Conservation (phyloP, 192 early-diverging fungal species). For the Lobosporangium transversale region DNA sequence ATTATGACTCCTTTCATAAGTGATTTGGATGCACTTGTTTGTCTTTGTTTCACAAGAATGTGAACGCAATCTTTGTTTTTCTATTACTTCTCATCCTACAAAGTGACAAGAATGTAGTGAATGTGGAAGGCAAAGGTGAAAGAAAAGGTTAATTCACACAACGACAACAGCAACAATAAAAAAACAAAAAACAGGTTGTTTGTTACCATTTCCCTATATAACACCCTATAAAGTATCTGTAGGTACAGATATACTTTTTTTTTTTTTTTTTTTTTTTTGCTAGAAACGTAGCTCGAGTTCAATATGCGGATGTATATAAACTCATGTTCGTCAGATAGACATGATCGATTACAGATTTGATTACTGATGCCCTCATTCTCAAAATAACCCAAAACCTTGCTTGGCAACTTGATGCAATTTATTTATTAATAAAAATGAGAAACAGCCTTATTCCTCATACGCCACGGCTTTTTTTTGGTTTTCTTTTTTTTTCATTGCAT, state of each 20-base stretch:
- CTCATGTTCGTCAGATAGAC: not conserved
- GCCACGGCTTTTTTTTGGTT: too few species aligned
- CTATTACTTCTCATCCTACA: not conserved
- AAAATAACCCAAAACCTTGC: too few species aligned
- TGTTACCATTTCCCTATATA: not conserved
- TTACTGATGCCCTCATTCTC: too few species aligned
- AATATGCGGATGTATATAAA: too few species aligned
- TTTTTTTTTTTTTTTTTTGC: not conserved
- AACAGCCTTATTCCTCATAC: too few species aligned
- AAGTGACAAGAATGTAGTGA: not conserved
- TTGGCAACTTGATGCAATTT: too few species aligned
- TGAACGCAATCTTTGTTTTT: not conserved
- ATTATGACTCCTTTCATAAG: not conserved
- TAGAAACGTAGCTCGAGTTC: too few species aligned
- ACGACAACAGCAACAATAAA: not conserved
- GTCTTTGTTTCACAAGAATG: not conserved
- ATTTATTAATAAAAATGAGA: too few species aligned
- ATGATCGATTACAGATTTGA: too few species aligned
- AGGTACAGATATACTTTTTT: not conserved
- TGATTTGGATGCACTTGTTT: not conserved
- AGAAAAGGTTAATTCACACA: not conserved
- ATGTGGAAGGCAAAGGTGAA: not conserved
- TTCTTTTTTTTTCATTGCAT: too few species aligned
- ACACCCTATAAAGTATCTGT: not conserved
- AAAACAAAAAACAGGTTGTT: not conserved